Percentiles rank a stretch among this genome's conserved stretches.
These are phyloP conservation scores for Lactuca sativa DNA, from an alignment of 129 eudicot species.

Conservation along the genomic window DNA sequence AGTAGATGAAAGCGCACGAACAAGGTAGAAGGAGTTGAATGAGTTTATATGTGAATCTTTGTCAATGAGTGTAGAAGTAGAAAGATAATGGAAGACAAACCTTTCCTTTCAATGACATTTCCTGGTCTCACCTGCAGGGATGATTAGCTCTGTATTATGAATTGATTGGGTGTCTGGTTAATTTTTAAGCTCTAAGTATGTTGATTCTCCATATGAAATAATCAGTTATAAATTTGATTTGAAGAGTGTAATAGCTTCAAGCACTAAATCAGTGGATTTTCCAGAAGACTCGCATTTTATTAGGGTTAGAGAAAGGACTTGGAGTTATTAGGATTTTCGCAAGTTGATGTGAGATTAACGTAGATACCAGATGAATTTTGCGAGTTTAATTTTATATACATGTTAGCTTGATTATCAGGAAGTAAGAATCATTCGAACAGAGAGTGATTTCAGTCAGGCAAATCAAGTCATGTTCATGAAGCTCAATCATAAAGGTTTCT, in stretches of 20 bases:
- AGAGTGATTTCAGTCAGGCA: not conserved
- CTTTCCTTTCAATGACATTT: slow-evolving; percentile 83
- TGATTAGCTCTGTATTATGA: not conserved
- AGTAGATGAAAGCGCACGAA: slow-evolving; percentile 20
- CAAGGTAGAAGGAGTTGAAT: slow-evolving; percentile 18
- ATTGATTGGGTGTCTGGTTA: not conserved
- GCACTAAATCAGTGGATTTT: slow-evolving; percentile 10
- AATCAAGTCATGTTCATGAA: not conserved
- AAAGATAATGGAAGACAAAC: slow-evolving; percentile 34
- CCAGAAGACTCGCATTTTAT: not conserved
- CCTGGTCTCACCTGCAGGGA: slow-evolving; percentile 80
- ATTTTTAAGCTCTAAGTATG: slow-evolving; percentile 1
- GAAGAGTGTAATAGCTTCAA: slow-evolving; percentile 2
- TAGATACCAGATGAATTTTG: too few relatives aligned
- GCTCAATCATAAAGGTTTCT: not conserved
- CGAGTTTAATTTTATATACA: not conserved
- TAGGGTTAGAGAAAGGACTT: not conserved
- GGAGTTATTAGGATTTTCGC: not conserved
- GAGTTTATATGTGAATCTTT: slow-evolving; percentile 13
- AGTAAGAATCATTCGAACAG: slow-evolving; percentile 7
- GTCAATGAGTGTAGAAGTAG: slow-evolving; percentile 11
- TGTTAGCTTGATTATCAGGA: not conserved
- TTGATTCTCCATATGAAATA: slow-evolving; percentile 15
- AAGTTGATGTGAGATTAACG: too few relatives aligned
- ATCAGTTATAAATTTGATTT: not conserved